Base-by-base conservation (phyloP, 176 grass and related monocot genomes). In the Paspalum vaginatum region DNA sequence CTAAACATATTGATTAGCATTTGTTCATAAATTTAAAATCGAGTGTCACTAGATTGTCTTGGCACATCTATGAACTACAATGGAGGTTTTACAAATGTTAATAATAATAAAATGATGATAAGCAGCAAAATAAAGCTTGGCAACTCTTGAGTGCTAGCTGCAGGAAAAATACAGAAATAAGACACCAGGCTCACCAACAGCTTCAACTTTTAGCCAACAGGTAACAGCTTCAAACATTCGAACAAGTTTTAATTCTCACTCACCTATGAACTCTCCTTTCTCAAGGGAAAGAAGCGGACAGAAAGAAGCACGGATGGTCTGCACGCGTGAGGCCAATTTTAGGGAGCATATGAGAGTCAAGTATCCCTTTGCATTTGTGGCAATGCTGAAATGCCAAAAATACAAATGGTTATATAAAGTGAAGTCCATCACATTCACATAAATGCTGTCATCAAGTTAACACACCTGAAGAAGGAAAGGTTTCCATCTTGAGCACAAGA, bases 201-300 rank as follows among this genome's bases (percentile, higher is more conserved):
- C 41, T 83, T 58, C 49, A 76, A 64, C n/a, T 81, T 77, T 77
- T 53, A 81, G 4, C 42, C 14, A 68, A 44, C n/a, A 80, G 44
- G 21, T 25, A 76, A 18, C 4, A 62, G 51, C 53, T 12, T 84
- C 54, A 70, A 82, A 26, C 15, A 62, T 16, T 78, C 0, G 5
- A 70, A 13, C 5, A 54, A 40, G 52, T 59, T 71, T 71, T 43
- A 14, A 15, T 72, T 54, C 56, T 24, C 59, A 73, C 78, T 80
- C 78, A 99, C 96, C 96, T 82, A 99, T 86, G 68, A 99, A 99
- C 81, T 99, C 92, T n/a, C 96, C 96, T 93, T 99, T 99, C 72
- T 95, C 96, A 77, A 95, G 96, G 61, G 92, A 99, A 95, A 99
- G 90, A 51, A 99, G 88, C 18, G 93, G 96, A 45, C 96, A 99